These are phyloP conservation scores for Flaveria linearis DNA, from an alignment of 129 eudicot genomes.

Conservation along the genomic window DNA sequence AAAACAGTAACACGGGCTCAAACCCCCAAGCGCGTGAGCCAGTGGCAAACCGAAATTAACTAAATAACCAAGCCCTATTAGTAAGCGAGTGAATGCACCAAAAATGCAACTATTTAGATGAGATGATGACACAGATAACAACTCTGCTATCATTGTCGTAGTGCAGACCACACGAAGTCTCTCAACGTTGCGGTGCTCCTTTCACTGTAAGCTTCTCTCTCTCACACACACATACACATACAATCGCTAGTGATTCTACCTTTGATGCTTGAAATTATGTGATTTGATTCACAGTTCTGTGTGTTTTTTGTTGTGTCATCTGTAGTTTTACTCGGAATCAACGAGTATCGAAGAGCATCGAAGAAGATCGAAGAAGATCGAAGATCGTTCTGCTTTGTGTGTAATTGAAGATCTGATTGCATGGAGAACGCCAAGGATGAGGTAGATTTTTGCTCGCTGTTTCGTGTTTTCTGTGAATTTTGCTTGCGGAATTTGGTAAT, in stretches of 20 bases:
- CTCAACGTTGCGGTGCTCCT: constrained; percentile 28
- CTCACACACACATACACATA: constrained; percentile 10
- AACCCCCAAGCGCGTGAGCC: constrained; percentile 25
- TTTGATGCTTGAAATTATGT: neutral
- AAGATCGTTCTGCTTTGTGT: constrained; percentile 3
- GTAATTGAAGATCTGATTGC: constrained; percentile 23
- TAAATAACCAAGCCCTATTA: neutral
- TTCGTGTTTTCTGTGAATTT: neutral
- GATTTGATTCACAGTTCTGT: constrained; percentile 13
- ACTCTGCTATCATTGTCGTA: constrained; percentile 12
- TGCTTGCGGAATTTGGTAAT: constrained; percentile 9
- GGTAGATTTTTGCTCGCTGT: constrained; percentile 22
- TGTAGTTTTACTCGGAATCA: constrained; percentile 26
- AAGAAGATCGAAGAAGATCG: constrained; percentile 1
- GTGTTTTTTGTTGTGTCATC: neutral
- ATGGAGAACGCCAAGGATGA: constrained; percentile 39
- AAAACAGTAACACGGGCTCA: neutral
- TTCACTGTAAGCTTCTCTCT: constrained; percentile 27
- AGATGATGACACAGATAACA: constrained; percentile 14
- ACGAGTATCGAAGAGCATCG: constrained; percentile 27
- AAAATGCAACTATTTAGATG: constrained; percentile 5
- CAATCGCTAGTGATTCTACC: neutral
- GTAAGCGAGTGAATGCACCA: neutral
- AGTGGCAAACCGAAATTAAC: constrained; percentile 30
- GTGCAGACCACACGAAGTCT: constrained; percentile 26